phyloP scores from a whole-genome alignment of 2,329 filamentous ascomycete species.

The Fusarium stilboides region DNA sequence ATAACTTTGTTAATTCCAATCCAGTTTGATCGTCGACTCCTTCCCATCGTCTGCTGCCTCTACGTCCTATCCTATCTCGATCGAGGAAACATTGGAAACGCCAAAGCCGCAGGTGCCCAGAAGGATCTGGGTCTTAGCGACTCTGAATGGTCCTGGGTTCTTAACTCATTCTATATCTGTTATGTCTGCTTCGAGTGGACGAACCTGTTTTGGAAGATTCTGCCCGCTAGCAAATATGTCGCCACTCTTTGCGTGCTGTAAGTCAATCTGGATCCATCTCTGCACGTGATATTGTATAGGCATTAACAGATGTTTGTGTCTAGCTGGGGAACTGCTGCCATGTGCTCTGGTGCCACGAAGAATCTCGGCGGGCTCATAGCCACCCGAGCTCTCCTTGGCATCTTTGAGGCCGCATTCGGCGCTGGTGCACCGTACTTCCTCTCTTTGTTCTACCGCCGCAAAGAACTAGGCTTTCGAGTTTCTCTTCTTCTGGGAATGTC shows the following conservation, averaged over 20 bases:
- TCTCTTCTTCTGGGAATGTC: slow-evolving; percentile 30
- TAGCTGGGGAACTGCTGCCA: slow-evolving; percentile 38
- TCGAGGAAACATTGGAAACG: slow-evolving; percentile 38
- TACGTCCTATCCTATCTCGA: slow-evolving; percentile 40
- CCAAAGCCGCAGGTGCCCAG: slow-evolving; percentile 32
- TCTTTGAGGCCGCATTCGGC: slow-evolving; percentile 37
- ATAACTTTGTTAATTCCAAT: not conserved
- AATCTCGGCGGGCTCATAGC: slow-evolving; percentile 23
- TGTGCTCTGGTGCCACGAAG: slow-evolving; percentile 24
- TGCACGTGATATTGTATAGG: accelerated
- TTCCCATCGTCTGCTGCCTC: slow-evolving; percentile 33
- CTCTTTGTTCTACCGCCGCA: slow-evolving; percentile 27
- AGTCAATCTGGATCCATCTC: not conserved
- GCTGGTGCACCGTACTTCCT: slow-evolving; percentile 37
- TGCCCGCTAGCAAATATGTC: slow-evolving; percentile 36
- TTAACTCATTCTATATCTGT: slow-evolving; percentile 42
- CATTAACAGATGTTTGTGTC: accelerated
- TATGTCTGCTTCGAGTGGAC: slow-evolving; percentile 40
- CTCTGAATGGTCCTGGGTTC: slow-evolving; percentile 35
- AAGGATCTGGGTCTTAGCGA: slow-evolving; percentile 14
- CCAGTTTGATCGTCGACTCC: slow-evolving; percentile 33
- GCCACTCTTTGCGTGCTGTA: slow-evolving; percentile 30
- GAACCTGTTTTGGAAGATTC: slow-evolving; percentile 33
- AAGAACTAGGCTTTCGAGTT: slow-evolving; percentile 30
- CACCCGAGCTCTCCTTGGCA: slow-evolving; percentile 21